Evolutionary conservation across 306 rosid genomes (phyloP).

Genomic region (Benincasa hispida): DNA sequence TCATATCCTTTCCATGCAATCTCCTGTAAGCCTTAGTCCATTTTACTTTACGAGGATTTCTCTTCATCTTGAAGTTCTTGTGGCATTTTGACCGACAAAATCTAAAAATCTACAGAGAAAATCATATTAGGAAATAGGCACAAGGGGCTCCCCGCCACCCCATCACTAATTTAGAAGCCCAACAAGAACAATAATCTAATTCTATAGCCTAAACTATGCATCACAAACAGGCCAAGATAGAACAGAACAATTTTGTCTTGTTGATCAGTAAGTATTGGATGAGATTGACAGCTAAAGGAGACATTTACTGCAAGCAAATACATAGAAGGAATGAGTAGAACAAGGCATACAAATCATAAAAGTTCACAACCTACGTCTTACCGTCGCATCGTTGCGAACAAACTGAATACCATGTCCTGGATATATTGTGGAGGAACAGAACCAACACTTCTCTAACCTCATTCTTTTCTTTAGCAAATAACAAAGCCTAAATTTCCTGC

Average conservation of each 20-base stretch:
- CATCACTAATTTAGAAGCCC: neutral
- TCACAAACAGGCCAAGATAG: neutral
- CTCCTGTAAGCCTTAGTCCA: constrained; percentile 85
- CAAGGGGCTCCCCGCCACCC: neutral
- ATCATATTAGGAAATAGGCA: neutral
- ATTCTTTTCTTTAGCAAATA: constrained; percentile 10
- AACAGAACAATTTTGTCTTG: neutral
- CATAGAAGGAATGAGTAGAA: neutral
- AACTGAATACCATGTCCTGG: constrained; percentile 93
- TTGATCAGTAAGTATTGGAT: neutral
- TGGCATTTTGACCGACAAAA: constrained; percentile 91
- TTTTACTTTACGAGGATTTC: constrained; percentile 85
- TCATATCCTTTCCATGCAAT: constrained; percentile 87
- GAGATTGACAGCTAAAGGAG: neutral
- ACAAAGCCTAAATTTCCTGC: neutral
- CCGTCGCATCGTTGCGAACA: constrained; percentile 90
- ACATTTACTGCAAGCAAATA: neutral
- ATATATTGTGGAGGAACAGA: constrained; percentile 77
- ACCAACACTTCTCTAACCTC: constrained; percentile 96
- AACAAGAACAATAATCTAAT: neutral
- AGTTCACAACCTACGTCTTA: constrained; percentile 1
- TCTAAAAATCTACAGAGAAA: constrained; percentile 48
- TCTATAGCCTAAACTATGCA: neutral
- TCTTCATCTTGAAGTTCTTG: constrained; percentile 96
- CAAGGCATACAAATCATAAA: neutral